Conservation (phyloP, 2,329 filamentous ascomycete species). For the Chrysoporthe austroafricana region DNA sequence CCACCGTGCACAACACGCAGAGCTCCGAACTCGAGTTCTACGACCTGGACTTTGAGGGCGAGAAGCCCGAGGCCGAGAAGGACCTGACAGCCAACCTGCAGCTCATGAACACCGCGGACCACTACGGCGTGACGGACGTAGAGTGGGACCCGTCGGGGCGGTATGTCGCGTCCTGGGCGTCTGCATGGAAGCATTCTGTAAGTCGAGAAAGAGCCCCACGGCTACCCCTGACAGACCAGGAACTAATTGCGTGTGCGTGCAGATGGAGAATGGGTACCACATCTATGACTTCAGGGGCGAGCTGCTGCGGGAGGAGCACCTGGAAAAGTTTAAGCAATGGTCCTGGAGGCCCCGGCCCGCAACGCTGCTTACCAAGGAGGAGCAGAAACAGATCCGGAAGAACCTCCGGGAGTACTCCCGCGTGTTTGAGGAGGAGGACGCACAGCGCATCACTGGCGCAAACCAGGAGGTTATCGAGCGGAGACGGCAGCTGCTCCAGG, state of each 20-base stretch:
- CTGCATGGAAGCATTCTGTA: slow-evolving; percentile 94
- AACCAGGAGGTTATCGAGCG: slow-evolving; percentile 93
- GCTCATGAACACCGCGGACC: slow-evolving; percentile 89
- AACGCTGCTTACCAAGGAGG: slow-evolving; percentile 91
- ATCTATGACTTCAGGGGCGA: slow-evolving; percentile 96
- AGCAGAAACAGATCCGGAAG: slow-evolving; percentile 97
- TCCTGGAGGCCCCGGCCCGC: slow-evolving; percentile 89
- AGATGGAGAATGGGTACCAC: slow-evolving; percentile 99
- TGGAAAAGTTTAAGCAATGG: slow-evolving; percentile 98
- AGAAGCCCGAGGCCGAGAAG: slow-evolving; percentile 91
- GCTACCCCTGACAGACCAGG: slow-evolving; percentile 27
- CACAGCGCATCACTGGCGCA: slow-evolving; percentile 88
- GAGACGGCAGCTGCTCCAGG: slow-evolving; percentile 78
- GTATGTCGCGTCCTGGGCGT: slow-evolving; percentile 91
- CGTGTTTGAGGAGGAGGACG: slow-evolving; percentile 93
- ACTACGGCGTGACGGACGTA: slow-evolving; percentile 96
- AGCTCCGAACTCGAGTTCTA: slow-evolving; percentile 97
- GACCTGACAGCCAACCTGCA: slow-evolving; percentile 93
- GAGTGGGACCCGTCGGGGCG: slow-evolving; percentile 98
- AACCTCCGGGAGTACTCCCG: slow-evolving; percentile 97
- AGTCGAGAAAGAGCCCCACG: slow-evolving; percentile 42
- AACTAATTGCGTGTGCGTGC: slow-evolving; percentile 19
- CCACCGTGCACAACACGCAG: slow-evolving; percentile 89
- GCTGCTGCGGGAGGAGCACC: slow-evolving; percentile 83
- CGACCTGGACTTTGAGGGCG: slow-evolving; percentile 96